Evolutionary conservation across 495 filamentous ascomycete genomes (phyloP), one percentile per base, ranked within the genome.

Genomic region (Rostrohypoxylon terebratum): DNA sequence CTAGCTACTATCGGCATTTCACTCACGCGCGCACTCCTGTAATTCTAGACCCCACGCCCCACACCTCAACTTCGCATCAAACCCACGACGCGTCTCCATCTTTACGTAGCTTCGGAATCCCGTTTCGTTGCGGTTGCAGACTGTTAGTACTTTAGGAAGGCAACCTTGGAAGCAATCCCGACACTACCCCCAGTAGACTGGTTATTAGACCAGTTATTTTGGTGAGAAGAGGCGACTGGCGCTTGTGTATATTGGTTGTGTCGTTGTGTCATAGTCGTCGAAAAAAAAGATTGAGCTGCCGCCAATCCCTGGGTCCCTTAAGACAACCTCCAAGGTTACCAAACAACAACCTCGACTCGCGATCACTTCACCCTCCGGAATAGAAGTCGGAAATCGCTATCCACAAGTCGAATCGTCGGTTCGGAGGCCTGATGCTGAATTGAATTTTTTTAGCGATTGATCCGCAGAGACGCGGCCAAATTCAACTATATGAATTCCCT

Each of bases 401-500:
- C 13, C 5, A 40, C 55, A 34, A 18, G 20, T 33, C 25, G 18
- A 20, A 60, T 57, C 53, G 18, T 44, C 28, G 55, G 9, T 66
- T 51, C 66, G 59, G 25, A 60, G 61, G 45, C 55, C 57, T 60
- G 50, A 75, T 73, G 70, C 63, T 75, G 70, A 70, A 67, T 62
- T 74, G 51, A 68, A 67, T 53, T 44, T 40, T 40, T 61, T 11
- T 48, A 51, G 47, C 36, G 44, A 65, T 31, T 63, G 64, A 54
- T 73, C 71, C 65, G 74, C 69, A 59, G 36, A 69, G 42, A 75
- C 72, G 75, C 77, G 73, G 75, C 36, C 53, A 63, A 69, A 74
- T 59, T 54, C 61, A 77, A 42, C 74, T 78, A 78, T 77, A 78
- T 78, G 76, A 78, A 75, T 78, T 77, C 72, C 70, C 81, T 94